Conservation (phyloP, 805 yeast species). For the Pichia thaimueangensis region DNA sequence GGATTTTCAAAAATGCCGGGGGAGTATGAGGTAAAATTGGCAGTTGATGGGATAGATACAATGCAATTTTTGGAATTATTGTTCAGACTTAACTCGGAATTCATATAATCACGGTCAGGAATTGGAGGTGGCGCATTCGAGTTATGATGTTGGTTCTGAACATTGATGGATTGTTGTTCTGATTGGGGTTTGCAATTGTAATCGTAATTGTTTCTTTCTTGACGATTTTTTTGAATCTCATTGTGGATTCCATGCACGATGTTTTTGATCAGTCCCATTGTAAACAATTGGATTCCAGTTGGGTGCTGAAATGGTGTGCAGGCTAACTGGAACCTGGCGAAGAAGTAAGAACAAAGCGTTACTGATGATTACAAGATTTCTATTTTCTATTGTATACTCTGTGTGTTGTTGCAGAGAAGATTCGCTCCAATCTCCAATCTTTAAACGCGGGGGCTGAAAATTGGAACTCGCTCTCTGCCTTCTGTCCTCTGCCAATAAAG, state of each 20-base stretch:
- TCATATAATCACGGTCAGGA: conserved; percentile 22
- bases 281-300: too few relatives aligned
- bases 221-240: neutral
- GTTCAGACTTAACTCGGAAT: neutral
- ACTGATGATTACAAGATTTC: too few relatives aligned
- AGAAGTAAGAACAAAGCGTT: too few relatives aligned
- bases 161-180: neutral
- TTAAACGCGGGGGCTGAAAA: too few relatives aligned
- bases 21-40: neutral
- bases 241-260: conserved; percentile 14
- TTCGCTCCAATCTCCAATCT: too few relatives aligned
- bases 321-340: too few relatives aligned
- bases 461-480: too few relatives aligned
- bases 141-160: neutral
- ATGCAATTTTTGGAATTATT: neutral
- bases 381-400: too few relatives aligned
- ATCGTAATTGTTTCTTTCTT: neutral
- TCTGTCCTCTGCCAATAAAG: too few relatives aligned
- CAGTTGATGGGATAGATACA: neutral
- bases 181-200: too few relatives aligned
- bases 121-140: conserved; percentile 18
- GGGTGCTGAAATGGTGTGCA: too few relatives aligned
- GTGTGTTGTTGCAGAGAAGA: too few relatives aligned
- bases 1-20: conserved; percentile 19
- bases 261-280: conserved; percentile 21